These are phyloP conservation scores for Lactarius psammicola DNA, from an alignment of 768 basidiomycete genomes.

Conservation along the genomic window DNA sequence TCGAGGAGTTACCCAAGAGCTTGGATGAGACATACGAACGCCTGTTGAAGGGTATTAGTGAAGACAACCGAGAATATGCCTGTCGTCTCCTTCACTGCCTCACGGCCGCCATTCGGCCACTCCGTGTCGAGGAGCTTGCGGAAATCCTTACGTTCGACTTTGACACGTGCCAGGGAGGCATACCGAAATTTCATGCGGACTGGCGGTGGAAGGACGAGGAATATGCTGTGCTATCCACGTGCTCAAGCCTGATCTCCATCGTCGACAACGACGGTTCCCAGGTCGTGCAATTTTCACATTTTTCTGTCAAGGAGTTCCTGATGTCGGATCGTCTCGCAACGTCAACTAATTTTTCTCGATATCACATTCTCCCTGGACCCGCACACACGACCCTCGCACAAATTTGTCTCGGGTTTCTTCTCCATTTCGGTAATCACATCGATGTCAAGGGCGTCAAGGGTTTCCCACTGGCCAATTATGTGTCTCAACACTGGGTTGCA, in stretches of 20 bases:
- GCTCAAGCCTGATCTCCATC: background rate
- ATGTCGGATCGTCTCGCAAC: background rate
- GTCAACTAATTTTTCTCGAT: background rate
- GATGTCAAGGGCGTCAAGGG: background rate
- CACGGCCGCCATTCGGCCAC: background rate
- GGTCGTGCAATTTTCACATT: background rate
- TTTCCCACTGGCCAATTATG: background rate
- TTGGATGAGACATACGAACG: background rate
- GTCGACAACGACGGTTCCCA: background rate
- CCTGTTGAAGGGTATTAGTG: background rate
- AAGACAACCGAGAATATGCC: background rate
- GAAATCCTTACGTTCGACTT: background rate
- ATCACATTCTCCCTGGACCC: background rate
- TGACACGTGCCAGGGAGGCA: background rate
- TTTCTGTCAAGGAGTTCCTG: background rate
- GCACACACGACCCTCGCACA: background rate
- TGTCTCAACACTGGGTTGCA: background rate
- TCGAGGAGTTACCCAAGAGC: background rate
- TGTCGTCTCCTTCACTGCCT: background rate
- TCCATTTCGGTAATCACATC: background rate
- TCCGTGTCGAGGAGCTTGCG: background rate
- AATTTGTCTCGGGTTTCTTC: background rate
- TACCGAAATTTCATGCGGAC: background rate
- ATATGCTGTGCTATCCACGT: background rate
- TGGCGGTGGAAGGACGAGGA: background rate